Evolutionary conservation across 192 early-diverging fungal genomes (phyloP), one percentile per base, ranked within the genome.

Genomic region (Podila verticillata): DNA sequence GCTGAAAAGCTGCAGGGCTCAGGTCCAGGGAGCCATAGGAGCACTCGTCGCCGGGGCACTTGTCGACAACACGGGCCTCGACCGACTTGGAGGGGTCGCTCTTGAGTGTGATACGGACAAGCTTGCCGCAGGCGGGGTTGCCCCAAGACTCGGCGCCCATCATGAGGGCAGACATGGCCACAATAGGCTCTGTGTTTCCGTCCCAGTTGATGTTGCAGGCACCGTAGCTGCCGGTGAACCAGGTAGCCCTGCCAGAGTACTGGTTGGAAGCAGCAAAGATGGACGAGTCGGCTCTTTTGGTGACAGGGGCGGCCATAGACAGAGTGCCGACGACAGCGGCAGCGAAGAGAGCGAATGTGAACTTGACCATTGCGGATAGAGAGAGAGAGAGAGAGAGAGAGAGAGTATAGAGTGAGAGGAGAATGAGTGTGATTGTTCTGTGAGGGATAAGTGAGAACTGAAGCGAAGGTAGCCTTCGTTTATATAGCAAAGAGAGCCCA

Each of bases 31-130:
- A 78, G n/a, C 74, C 60, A 8, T 48, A 58, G 44, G 36, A 57
- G 47, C 86, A 85, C 26, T 80, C 71, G 51, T 75, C 62, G 30
- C 66, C 74, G 12, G 86, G 86, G 72, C 85, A 87, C 26, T 68
- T 79, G 68, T 87, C 85, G 17, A 79, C 82, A 17, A 87, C 79
- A 5, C 73, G 82, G 58, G 71, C 77, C 13, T 36, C 22, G 36
- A 74, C 82, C 48, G 71, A 57, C 59, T 75, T 82, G 66, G 61
- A 24, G 24, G 19, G 61, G 62, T 75, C 68, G 24, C 48, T 48
- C 19, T 62, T 57, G 70, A 75, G 60, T 7, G 30, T 62, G 49
- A 84, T 74, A 3, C 8, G n/a, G 28, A 83, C 79, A 19, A 61
- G 32, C 44, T 68, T 58, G 57, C 61, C 56, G 71, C 86, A 87